Evolutionary conservation across 2,329 filamentous ascomycete genomes (phyloP).

Genomic region (Aspergillus flavus): DNA sequence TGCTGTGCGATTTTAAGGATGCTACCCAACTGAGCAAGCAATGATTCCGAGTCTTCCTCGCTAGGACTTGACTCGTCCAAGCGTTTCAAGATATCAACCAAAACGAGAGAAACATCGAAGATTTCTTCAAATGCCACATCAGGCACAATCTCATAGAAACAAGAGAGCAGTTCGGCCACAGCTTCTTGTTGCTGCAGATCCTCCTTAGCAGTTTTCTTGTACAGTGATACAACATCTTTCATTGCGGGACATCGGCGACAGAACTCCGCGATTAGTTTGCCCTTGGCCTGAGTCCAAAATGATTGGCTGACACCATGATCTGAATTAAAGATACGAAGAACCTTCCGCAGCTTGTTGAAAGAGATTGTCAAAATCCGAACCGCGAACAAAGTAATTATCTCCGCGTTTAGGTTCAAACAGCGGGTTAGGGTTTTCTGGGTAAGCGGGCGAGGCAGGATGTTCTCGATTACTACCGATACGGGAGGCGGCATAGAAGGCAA

Average conservation of each 20-base stretch:
- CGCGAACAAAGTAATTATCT: slow-evolving; percentile 81
- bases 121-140: slow-evolving; percentile 78
- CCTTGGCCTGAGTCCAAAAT: slow-evolving; percentile 71
- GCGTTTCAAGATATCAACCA: slow-evolving; percentile 68
- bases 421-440: slow-evolving; percentile 77
- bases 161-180: slow-evolving; percentile 72
- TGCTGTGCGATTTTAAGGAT: slow-evolving; percentile 77
- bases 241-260: slow-evolving; percentile 77
- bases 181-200: slow-evolving; percentile 77
- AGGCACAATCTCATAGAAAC: slow-evolving; percentile 85
- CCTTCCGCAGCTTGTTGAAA: slow-evolving; percentile 72
- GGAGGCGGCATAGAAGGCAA: slow-evolving; percentile 74
- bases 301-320: slow-evolving; percentile 48
- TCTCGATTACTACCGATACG: slow-evolving; percentile 77
- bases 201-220: slow-evolving; percentile 67
- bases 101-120: slow-evolving; percentile 80
- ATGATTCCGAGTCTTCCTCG: slow-evolving; percentile 57
- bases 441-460: slow-evolving; percentile 79
- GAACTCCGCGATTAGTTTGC: slow-evolving; percentile 72
- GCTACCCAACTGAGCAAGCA: slow-evolving; percentile 76
- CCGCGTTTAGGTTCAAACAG: slow-evolving; percentile 76
- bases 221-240: slow-evolving; percentile 75
- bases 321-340: slow-evolving; percentile 62
- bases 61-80: slow-evolving; percentile 54
- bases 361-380: slow-evolving; percentile 76